A percentile compares a stretch with the other conserved stretches of the same genome.
Conservation (phyloP, 768 basidiomycete genomes). For the Fomitopsis pulvina region DNA sequence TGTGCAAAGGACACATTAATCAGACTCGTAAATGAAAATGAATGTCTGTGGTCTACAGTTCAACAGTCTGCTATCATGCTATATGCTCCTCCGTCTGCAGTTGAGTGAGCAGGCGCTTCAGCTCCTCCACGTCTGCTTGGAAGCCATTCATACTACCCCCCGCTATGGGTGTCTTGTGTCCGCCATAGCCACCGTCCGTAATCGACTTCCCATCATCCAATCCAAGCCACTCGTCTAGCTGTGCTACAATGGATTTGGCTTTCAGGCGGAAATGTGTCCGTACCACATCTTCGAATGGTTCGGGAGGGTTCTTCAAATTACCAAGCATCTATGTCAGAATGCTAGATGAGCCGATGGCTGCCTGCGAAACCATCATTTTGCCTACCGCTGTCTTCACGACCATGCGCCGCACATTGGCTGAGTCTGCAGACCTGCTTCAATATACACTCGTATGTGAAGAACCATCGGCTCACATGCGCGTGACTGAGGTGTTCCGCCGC, state of each 20-base stretch:
- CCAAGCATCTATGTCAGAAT: constrained; percentile 61
- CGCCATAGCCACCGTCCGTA: constrained; percentile 46
- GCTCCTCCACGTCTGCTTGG: constrained; percentile 62
- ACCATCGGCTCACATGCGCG: constrained; percentile 53
- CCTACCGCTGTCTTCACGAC: constrained; percentile 80
- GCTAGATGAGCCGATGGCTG: constrained; percentile 2
- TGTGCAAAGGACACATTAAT: not conserved
- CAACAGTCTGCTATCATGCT: not conserved
- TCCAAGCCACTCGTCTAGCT: constrained; percentile 74
- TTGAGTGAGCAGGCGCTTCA: constrained; percentile 52
- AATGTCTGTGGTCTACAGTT: not conserved
- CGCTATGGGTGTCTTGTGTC: constrained; percentile 27
- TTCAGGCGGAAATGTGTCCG: constrained; percentile 90
- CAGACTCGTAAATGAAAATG: not conserved
- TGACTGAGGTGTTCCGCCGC: constrained; percentile 69
- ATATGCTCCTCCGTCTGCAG: constrained; percentile 15
- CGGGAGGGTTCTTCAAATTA: constrained; percentile 74
- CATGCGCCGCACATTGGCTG: constrained; percentile 91
- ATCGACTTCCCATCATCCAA: constrained; percentile 64
- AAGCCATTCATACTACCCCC: constrained; percentile 53
- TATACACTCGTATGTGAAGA: not conserved
- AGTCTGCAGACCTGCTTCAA: constrained; percentile 47
- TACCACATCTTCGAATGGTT: constrained; percentile 83
- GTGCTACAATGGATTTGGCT: constrained; percentile 55
- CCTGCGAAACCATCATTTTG: constrained; percentile 1